These are phyloP conservation scores for Globisporangium polare DNA, from an alignment of 352 stramenopile species.

Conservation along the genomic window DNA sequence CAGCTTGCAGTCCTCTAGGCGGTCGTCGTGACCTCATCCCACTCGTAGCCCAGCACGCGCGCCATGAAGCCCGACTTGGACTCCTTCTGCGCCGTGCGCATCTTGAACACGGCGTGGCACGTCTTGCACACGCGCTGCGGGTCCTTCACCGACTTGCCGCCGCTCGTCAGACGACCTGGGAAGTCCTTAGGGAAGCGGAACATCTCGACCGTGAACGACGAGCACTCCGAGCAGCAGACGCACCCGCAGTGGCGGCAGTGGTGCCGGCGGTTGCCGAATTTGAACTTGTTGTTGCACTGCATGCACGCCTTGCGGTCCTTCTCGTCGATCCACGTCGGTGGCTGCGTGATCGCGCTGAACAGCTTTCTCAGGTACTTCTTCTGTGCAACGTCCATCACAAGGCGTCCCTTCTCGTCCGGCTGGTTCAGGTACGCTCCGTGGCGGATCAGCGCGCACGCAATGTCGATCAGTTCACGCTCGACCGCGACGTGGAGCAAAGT, in stretches of 20 bases:
- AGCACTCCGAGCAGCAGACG: conserved; percentile 84
- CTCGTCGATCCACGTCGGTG: conserved; percentile 78
- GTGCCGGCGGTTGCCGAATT: conserved; percentile 76
- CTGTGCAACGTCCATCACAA: conserved; percentile 74
- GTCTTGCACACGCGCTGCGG: conserved; percentile 78
- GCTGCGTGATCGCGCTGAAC: conserved; percentile 69
- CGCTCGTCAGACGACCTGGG: conserved; percentile 52
- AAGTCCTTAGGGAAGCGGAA: conserved; percentile 85
- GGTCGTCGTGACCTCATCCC: conserved; percentile 72
- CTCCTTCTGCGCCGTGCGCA: conserved; percentile 75
- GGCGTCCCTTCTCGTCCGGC: conserved; percentile 60
- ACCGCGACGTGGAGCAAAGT: conserved; percentile 81
- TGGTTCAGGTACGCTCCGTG: conserved; percentile 72
- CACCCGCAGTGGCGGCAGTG: conserved; percentile 84
- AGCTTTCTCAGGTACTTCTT: conserved; percentile 84
- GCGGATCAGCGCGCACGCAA: conserved; percentile 67
- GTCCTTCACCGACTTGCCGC: conserved; percentile 72
- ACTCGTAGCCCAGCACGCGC: conserved; percentile 80
- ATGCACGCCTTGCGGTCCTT: conserved; percentile 72
- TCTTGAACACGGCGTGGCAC: conserved; percentile 85
- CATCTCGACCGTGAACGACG: conserved; percentile 73
- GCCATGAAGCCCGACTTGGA: conserved; percentile 83
- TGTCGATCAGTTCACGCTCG: conserved; percentile 78
- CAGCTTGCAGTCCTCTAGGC: neutral
- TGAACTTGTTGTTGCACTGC: conserved; percentile 67